A percentile compares a stretch with the other conserved stretches of the same genome.
phyloP scores from a whole-genome alignment of 805 yeast genomes.

The Schwanniomyces occidentalis region DNA sequence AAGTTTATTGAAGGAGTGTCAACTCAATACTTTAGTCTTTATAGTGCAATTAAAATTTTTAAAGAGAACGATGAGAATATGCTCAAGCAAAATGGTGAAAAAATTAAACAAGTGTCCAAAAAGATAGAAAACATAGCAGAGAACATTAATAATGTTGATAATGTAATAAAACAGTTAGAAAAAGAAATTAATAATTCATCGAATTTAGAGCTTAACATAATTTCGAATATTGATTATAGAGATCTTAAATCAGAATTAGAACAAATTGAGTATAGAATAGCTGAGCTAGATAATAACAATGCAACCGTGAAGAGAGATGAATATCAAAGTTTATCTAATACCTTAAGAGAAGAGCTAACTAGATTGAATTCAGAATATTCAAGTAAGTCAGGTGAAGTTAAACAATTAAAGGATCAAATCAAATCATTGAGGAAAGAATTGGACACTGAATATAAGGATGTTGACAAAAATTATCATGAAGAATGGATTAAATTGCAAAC shows the following conservation, averaged over 20 bases:
- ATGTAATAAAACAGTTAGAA: conserved; percentile 32
- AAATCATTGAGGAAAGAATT: conserved; percentile 57
- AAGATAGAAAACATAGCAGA: conserved; percentile 10
- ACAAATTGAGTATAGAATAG: conserved; percentile 39
- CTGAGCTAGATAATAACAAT: conserved; percentile 48
- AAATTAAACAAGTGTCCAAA: conserved; percentile 22
- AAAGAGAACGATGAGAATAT: conserved; percentile 18
- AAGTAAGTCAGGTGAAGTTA: conserved; percentile 80
- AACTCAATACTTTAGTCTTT: conserved; percentile 1
- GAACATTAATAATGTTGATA: conserved; percentile 22
- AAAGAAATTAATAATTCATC: conserved; percentile 54
- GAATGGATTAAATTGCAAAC: conserved; percentile 80
- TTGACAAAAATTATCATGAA: conserved; percentile 60
- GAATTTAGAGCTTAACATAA: conserved; percentile 60
- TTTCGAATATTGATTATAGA: conserved; percentile 63
- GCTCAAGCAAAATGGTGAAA: conserved; percentile 24
- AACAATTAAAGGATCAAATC: conserved; percentile 77
- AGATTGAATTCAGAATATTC: conserved; percentile 63
- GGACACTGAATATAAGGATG: conserved; percentile 65
- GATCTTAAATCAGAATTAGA: conserved; percentile 40
- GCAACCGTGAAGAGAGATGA: conserved; percentile 62
- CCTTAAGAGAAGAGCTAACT: conserved; percentile 52
- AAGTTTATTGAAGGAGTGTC: background rate
- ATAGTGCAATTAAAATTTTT: conserved; percentile 17
- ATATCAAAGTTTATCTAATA: conserved; percentile 58